phyloP scores from a whole-genome alignment of 768 basidiomycete species.

The Agrocybe praecox region DNA sequence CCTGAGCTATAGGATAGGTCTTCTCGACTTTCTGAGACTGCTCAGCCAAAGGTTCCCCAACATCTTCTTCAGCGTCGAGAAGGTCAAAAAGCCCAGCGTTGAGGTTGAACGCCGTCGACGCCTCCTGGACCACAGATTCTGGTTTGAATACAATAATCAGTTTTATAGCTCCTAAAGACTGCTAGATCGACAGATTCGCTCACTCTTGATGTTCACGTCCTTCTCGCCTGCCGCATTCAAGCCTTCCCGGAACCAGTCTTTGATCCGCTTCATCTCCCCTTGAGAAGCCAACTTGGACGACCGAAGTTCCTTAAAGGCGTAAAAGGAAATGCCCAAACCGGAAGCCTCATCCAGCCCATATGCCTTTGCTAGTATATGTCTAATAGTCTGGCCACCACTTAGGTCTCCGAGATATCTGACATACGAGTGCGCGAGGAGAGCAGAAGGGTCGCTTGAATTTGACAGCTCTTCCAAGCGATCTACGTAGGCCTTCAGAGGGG shows the following conservation, averaged over 20 bases:
- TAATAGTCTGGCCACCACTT: slow-evolving; percentile 76
- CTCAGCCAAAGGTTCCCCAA: slow-evolving; percentile 11
- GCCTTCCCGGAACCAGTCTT: slow-evolving; percentile 67
- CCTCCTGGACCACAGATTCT: slow-evolving; percentile 52
- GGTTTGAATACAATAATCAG: background rate
- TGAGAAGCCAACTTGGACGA: slow-evolving; percentile 46
- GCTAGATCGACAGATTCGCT: slow-evolving; percentile 4
- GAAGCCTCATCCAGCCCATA: slow-evolving; percentile 59
- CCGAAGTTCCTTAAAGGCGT: slow-evolving; percentile 62
- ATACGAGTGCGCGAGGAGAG: slow-evolving; percentile 77
- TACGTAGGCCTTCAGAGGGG: slow-evolving; percentile 52
- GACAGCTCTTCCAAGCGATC: slow-evolving; percentile 53
- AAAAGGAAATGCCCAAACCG: slow-evolving; percentile 64
- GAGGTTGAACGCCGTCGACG: slow-evolving; percentile 48
- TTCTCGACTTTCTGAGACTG: slow-evolving; percentile 16
- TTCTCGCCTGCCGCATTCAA: slow-evolving; percentile 53
- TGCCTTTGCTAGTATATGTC: slow-evolving; percentile 62
- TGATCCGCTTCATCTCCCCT: slow-evolving; percentile 72
- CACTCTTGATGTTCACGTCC: slow-evolving; percentile 44
- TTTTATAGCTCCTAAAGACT: background rate
- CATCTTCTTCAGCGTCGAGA: slow-evolving; percentile 23
- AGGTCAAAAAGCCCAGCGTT: slow-evolving; percentile 48
- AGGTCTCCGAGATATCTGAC: slow-evolving; percentile 85
- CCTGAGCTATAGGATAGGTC: slow-evolving; percentile 33
- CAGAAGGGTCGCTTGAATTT: slow-evolving; percentile 44